Base-by-base conservation (phyloP, 768 basidiomycete species). In the Porphyrellus cyaneotinctus region DNA sequence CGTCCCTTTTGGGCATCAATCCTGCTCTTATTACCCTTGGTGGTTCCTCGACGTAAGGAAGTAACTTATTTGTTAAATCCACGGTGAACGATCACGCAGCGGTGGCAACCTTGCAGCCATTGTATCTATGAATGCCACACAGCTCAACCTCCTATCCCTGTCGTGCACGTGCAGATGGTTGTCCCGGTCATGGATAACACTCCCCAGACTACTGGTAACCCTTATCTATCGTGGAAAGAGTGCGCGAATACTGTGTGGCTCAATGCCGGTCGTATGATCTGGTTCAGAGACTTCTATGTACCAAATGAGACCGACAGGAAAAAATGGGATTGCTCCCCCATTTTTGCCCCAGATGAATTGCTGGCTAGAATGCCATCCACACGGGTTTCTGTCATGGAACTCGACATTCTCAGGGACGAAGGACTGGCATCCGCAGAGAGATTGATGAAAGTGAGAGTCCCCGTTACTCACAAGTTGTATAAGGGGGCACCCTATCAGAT, bases 151-250 rank as follows among this genome's bases (percentile, higher is more conserved):
- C 75, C 78, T 6, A 79, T 84, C 44, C 77, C 78, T 4, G 63
- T 88, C 42, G 58, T 77, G 4, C 81, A 85, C 68, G 83, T 84
- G 58, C 73, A 88, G 8, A 75, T 89, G 47, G 76, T 88, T 38
- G 88, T 88, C 5, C 88, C 88, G 0, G 87, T 88, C 24, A 82
- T 78, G 3, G 85, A 90, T 64, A 89, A 88, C 73, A 88, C 87
- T 15, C 81, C 82, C 8, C 61, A 61, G 72, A 73, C 56, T 53
- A 70, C 60, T 41, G 75, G 59, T 3, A 54, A 58, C 15, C 66
- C 64, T 6, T 74, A 80, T 58, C 65, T 64, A 17, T 78, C 77
- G 6, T 88, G 87, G 86, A 70, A 68, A 15, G 76, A 79, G 53
- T 87, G 86, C 60, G 71, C 72, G 15, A 69, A 82, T 50, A 78